Evolutionary conservation across 2,329 filamentous ascomycete species (phyloP).

Genomic region (Orbilia ellipsospora): DNA sequence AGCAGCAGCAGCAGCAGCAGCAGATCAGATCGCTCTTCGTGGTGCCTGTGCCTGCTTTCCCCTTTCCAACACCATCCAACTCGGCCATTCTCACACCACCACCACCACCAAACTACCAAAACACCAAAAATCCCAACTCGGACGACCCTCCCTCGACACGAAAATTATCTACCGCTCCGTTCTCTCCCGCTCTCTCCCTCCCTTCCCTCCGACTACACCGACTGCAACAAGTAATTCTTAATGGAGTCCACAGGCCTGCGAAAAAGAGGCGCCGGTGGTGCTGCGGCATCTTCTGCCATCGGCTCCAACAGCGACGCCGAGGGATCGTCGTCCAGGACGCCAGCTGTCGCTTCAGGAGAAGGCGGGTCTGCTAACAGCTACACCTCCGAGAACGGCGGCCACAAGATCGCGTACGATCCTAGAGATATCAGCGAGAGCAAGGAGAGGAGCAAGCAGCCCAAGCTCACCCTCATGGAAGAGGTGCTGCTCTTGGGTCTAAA

Average conservation of each 20-base stretch:
- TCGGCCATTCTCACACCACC: background rate
- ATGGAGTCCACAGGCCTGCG: constrained; percentile 50
- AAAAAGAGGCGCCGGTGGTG: constrained; percentile 72
- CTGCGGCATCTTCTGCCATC: constrained; percentile 71
- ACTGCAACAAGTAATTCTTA: constrained; percentile 31
- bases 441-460: constrained; percentile 96
- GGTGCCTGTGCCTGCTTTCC: background rate
- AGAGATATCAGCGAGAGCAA: constrained; percentile 96
- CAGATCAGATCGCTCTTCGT: background rate
- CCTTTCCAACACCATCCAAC: constrained; percentile 2
- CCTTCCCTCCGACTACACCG: constrained; percentile 1
- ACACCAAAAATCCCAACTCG: background rate
- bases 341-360: constrained; percentile 74
- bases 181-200: background rate
- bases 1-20: background rate
- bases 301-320: constrained; percentile 75
- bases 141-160: background rate
- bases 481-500: constrained; percentile 93
- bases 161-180: constrained; percentile 7
- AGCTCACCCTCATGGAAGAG: constrained; percentile 98
- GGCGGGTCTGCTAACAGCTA: constrained; percentile 73
- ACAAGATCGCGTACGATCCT: constrained; percentile 79
- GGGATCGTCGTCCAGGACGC: constrained; percentile 70
- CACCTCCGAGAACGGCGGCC: constrained; percentile 82
- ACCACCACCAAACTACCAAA: constrained; percentile 1